Percentiles rank a stretch among this genome's conserved stretches.
Conservation (phyloP, 1,284 basidiomycete genomes). For the Hemileccinum hortonii region DNA sequence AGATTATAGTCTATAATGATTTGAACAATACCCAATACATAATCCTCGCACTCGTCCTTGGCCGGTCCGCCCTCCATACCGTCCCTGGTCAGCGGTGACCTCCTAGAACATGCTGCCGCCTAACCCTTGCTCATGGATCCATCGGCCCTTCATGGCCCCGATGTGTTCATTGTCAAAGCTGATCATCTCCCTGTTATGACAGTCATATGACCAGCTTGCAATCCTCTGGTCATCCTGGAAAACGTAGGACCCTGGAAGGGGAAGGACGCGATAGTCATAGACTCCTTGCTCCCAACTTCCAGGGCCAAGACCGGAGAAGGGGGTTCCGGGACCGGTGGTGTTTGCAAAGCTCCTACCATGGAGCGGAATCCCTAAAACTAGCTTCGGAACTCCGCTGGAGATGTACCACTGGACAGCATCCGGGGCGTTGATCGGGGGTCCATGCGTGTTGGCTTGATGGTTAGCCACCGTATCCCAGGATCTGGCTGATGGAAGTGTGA, state of each 20-base stretch:
- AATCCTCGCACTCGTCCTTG: too few relatives aligned
- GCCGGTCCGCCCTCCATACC: conserved; percentile 70
- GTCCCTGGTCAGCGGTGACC: conserved; percentile 71
- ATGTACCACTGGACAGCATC: conserved; percentile 77
- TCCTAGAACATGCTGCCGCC: conserved; percentile 89
- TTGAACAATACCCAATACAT: neutral
- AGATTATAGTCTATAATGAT: conserved; percentile 6
- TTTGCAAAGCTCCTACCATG: conserved; percentile 91
- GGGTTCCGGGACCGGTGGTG: conserved; percentile 77
- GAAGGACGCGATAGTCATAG: conserved; percentile 79
- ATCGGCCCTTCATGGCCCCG: conserved; percentile 70
- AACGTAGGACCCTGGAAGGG: conserved; percentile 64
- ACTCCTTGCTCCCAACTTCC: conserved; percentile 79
- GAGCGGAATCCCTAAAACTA: conserved; percentile 87
- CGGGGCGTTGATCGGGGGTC: conserved; percentile 61
- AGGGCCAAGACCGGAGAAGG: conserved; percentile 75
- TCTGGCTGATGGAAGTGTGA: conserved; percentile 52
- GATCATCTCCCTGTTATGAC: conserved; percentile 68
- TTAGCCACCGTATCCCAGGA: conserved; percentile 77
- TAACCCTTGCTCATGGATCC: conserved; percentile 67
- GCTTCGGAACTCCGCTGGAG: conserved; percentile 73
- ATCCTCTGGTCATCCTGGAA: conserved; percentile 55
- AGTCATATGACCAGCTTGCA: conserved; percentile 77
- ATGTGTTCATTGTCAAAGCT: conserved; percentile 76
- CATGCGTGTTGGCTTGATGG: conserved; percentile 88